Conservation (phyloP, 345 rosid species). For the Lepidium didymum region DNA sequence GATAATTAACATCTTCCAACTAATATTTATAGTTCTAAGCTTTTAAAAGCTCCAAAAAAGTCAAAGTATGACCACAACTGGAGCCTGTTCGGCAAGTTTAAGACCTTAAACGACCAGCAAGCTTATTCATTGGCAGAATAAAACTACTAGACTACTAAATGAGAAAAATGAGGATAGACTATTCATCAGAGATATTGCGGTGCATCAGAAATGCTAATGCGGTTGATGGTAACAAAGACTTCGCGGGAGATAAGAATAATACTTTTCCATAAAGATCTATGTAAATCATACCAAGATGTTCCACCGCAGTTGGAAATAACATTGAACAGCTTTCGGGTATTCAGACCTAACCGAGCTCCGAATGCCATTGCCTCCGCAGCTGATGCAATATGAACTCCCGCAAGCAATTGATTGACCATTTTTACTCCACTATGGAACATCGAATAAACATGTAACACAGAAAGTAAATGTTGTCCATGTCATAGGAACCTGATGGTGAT, state of each 20-base stretch:
- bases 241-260: neutral
- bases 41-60: neutral
- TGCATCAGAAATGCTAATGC: slow-evolving; percentile 9
- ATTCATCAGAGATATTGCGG: neutral
- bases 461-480: slow-evolving; percentile 5
- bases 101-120: neutral
- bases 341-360: slow-evolving; percentile 88
- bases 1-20: neutral
- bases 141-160: neutral
- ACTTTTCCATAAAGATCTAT: neutral
- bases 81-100: neutral
- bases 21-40: neutral
- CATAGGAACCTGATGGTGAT: slow-evolving; percentile 11
- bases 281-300: slow-evolving; percentile 68
- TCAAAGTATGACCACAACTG: neutral
- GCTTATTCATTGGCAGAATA: neutral
- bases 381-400: slow-evolving; percentile 96
- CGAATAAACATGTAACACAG: slow-evolving; percentile 9
- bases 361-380: slow-evolving; percentile 98
- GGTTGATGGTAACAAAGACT: neutral
- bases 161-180: neutral
- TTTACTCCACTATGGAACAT: slow-evolving; percentile 57
- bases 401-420: slow-evolving; percentile 96
- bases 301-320: slow-evolving; percentile 54
- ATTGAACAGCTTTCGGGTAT: slow-evolving; percentile 63